A percentile compares a stretch with the other conserved stretches of the same genome.
Conservation (phyloP, 2,329 filamentous ascomycete species). For the Boeremia lycopersici region DNA sequence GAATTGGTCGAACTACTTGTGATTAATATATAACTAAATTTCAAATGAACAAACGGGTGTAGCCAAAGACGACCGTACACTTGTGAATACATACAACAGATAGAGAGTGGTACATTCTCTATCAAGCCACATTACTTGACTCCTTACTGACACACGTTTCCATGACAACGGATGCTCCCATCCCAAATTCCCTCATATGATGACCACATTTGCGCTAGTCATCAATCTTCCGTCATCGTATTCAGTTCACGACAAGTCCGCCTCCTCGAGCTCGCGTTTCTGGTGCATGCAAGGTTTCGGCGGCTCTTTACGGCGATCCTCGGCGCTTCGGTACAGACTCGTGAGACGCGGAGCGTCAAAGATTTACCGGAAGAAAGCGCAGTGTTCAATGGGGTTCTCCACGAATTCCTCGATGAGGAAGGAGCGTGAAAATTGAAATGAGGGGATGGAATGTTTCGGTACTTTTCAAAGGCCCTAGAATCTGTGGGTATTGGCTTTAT, state of each 20-base stretch:
- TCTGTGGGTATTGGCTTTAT: neutral
- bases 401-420: neutral
- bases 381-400: neutral
- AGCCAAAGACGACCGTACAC: too few species aligned
- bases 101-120: too few species aligned
- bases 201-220: too few species aligned
- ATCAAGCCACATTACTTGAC: too few species aligned
- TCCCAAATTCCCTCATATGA: too few species aligned
- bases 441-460: neutral
- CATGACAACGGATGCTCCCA: too few species aligned
- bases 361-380: conserved; percentile 17
- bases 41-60: neutral
- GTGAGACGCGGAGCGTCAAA: conserved; percentile 1
- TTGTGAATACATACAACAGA: too few species aligned
- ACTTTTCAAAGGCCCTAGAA: neutral
- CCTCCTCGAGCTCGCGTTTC: neutral
- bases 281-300: conserved; percentile 8
- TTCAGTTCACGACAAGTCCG: neutral
- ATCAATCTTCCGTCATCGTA: neutral
- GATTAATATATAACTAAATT: neutral
- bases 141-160: too few species aligned
- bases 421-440: neutral
- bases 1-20: neutral
- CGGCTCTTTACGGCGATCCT: conserved; percentile 12
- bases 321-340: conserved; percentile 1